Conservation (phyloP, 164 flowering plant genomes). For the Pachysandra terminalis region DNA sequence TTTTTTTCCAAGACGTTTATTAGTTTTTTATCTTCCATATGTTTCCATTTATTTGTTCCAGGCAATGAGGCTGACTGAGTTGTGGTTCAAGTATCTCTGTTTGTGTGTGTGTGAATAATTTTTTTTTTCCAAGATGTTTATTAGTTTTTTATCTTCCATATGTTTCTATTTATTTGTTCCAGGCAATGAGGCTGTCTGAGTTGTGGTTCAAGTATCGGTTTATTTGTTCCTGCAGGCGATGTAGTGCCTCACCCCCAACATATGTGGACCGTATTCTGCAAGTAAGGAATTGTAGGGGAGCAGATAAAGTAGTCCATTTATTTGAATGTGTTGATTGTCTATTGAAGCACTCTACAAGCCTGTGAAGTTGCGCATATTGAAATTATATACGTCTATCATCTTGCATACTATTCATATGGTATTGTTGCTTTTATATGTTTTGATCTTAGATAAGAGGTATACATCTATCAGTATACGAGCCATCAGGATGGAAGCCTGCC, state of each 20-base stretch:
- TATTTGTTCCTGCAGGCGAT: constrained; percentile 50
- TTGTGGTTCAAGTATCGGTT: constrained; percentile 51
- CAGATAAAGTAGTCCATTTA: not conserved
- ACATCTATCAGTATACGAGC: too few relatives aligned
- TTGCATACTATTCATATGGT: too few relatives aligned
- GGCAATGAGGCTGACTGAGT: constrained; percentile 53
- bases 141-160: not conserved
- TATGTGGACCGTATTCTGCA: constrained; percentile 50
- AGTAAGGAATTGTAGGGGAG: constrained; percentile 27
- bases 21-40: not conserved
- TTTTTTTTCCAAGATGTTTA: not conserved
- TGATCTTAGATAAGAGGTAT: not conserved
- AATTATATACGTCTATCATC: not conserved
- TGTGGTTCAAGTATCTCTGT: constrained; percentile 52
- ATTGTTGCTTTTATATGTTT: not conserved
- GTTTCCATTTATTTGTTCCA: constrained; percentile 15
- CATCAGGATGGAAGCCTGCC: too few relatives aligned
- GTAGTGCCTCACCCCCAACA: constrained; percentile 39
- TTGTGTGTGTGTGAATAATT: too few relatives aligned
- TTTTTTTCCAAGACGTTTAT: not conserved
- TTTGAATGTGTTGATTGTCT: not conserved
- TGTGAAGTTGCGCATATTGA: not conserved
- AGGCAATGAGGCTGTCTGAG: constrained; percentile 57
- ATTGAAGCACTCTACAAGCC: not conserved
- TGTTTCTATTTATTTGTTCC: not conserved